Evolutionary conservation across 495 filamentous ascomycete genomes (phyloP), one percentile per base, ranked within the genome.

Genomic region (Penicillium herquei): DNA sequence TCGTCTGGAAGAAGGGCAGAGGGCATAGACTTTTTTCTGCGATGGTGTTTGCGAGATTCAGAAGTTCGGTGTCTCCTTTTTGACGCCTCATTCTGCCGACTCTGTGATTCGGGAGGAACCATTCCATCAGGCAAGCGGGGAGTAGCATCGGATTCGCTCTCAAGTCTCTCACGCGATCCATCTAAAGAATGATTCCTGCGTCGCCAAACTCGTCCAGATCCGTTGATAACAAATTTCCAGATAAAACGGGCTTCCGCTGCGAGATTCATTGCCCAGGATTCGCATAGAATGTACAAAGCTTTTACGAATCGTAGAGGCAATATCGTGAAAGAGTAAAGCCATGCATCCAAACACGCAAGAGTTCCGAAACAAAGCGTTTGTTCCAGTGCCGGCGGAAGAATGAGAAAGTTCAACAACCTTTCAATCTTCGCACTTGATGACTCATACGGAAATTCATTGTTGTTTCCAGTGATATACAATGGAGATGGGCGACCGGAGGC

Each of bases 381-480:
- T 71, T 99, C 94, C n/a, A 99, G 75, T 49, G 85, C 86, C 7
- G 81, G 84, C 7, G 93, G 91, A 6, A 98, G 76, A 16, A 90
- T 71, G 7, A 98, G 73, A 68, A 96, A 93, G 66, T 98, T 96
- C 54, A 87, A 76, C n/a, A 99, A 78, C 44, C 94, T 84, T 65
- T 98, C 92, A 51, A 98, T 86, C 64, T 96, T 97, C 61, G 96
- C 81, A n/a, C 87, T 86, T n/a, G 90, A 91, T 16, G 94, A 96
- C 72, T 99, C 94, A 70, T 96, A 97, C 0, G 91, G 90, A 45
- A 91, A 84, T 53, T 97, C 91, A 45, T 77, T 81, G 21, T 31
- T 21, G 14, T 85, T 79, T 10, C 89, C 84, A 65, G 95, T 85
- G 44, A 97, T 95, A 62, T 96, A 97, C 50, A 96, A 71, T 2